These are phyloP conservation scores for Penicillium nordicum DNA, from an alignment of 2,329 filamentous ascomycete species.

Conservation along the genomic window DNA sequence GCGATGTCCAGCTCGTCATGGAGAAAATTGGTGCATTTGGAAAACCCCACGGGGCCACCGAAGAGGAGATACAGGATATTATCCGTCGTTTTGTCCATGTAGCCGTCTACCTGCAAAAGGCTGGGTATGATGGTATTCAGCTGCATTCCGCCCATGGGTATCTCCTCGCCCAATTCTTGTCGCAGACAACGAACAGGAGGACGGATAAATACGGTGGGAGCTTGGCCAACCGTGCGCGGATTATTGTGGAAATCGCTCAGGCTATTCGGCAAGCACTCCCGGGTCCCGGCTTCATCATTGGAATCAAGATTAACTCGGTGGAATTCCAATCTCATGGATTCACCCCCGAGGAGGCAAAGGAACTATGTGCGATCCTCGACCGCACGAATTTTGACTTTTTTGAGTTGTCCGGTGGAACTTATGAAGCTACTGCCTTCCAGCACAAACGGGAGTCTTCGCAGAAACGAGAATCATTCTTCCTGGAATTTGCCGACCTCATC, in stretches of 20 bases:
- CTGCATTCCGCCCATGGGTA: slow-evolving; percentile 20
- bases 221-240: slow-evolving; percentile 20
- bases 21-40: slow-evolving; percentile 18
- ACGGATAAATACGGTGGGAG: slow-evolving; percentile 21
- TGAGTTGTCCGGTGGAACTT: slow-evolving; percentile 59
- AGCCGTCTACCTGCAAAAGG: slow-evolving; percentile 18
- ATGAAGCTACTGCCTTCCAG: slow-evolving; percentile 52
- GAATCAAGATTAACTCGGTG: slow-evolving; percentile 16
- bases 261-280: slow-evolving; percentile 18
- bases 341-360: slow-evolving; percentile 7
- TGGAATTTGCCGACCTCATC: slow-evolving; percentile 58
- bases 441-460: slow-evolving; percentile 55
- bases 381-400: slow-evolving; percentile 43
- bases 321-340: slow-evolving; percentile 4
- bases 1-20: slow-evolving; percentile 18
- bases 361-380: slow-evolving; percentile 38
- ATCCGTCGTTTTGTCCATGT: slow-evolving; percentile 21
- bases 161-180: slow-evolving; percentile 23
- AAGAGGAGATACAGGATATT: slow-evolving; percentile 18
- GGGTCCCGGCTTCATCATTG: slow-evolving; percentile 14
- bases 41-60: slow-evolving; percentile 17
- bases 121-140: slow-evolving; percentile 23
- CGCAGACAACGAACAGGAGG: slow-evolving; percentile 17
- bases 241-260: slow-evolving; percentile 20
- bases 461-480: slow-evolving; percentile 57